phyloP scores from a whole-genome alignment of 352 stramenopile species.

The Pythium grandisporangium region DNA sequence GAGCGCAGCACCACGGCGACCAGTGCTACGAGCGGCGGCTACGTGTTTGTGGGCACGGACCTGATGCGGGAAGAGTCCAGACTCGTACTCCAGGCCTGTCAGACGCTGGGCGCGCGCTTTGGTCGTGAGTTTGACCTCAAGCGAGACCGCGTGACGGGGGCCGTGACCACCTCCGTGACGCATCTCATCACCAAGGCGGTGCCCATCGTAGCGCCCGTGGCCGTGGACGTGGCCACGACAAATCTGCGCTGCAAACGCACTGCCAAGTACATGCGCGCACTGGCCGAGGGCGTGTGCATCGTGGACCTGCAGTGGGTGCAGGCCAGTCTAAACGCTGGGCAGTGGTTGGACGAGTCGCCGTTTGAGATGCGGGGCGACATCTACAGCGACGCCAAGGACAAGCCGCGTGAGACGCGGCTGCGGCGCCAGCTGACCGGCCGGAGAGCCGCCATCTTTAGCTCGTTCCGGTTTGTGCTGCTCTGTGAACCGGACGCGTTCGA shows the following conservation, averaged over 20 bases:
- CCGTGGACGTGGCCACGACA: slow-evolving; percentile 4
- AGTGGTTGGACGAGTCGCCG: slow-evolving; percentile 58
- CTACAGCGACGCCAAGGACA: slow-evolving; percentile 60
- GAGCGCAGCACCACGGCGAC: background rate
- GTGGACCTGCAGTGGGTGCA: slow-evolving; percentile 73
- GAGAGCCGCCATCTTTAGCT: slow-evolving; percentile 69
- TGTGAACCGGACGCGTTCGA: slow-evolving; percentile 61
- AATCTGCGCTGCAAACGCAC: slow-evolving; percentile 65
- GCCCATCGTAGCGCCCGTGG: too few relatives aligned
- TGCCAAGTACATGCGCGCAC: slow-evolving; percentile 79
- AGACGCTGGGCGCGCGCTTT: slow-evolving; percentile 55
- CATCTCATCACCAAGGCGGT: slow-evolving; percentile 70
- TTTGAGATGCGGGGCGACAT: slow-evolving; percentile 79
- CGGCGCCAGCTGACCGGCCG: slow-evolving; percentile 29
- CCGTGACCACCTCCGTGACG: slow-evolving; percentile 49
- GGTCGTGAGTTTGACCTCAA: slow-evolving; percentile 64
- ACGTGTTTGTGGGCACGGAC: slow-evolving; percentile 60
- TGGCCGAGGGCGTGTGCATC: slow-evolving; percentile 64
- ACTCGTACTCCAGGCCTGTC: slow-evolving; percentile 40
- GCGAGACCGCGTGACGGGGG: slow-evolving; percentile 25
- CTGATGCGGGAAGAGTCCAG: slow-evolving; percentile 44
- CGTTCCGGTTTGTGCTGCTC: slow-evolving; percentile 70
- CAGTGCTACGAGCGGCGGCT: slow-evolving; percentile 1
- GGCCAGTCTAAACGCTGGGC: slow-evolving; percentile 42
- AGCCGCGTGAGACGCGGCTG: slow-evolving; percentile 57